phyloP scores from a whole-genome alignment of 169 alveolate species.

The Haemoproteus tartakovskyi region DNA sequence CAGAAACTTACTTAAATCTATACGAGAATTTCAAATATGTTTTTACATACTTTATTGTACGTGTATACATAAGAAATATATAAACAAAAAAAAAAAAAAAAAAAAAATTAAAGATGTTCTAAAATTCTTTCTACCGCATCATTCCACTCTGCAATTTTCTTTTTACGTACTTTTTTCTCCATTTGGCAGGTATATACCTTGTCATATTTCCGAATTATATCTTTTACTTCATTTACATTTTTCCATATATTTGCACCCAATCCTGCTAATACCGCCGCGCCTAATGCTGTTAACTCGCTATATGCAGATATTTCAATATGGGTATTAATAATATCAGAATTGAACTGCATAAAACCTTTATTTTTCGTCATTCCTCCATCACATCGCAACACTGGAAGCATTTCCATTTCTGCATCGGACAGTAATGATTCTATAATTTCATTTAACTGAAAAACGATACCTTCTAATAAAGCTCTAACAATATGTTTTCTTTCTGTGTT shows the following conservation, averaged over 20 bases:
- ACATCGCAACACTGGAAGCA: constrained; percentile 79
- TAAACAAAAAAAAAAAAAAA: neutral
- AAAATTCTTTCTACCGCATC: constrained; percentile 75
- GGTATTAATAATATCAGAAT: constrained; percentile 81
- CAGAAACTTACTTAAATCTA: too few relatives aligned
- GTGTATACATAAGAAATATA: too few relatives aligned
- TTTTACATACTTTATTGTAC: too few relatives aligned
- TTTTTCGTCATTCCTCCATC: constrained; percentile 91
- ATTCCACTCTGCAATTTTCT: constrained; percentile 72
- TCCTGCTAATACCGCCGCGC: constrained; percentile 91
- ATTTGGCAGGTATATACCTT: constrained; percentile 66
- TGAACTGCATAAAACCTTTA: constrained; percentile 78
- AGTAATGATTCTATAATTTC: constrained; percentile 75
- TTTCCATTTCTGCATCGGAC: constrained; percentile 66
- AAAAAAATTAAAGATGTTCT: constrained; percentile 26
- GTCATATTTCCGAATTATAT: constrained; percentile 52
- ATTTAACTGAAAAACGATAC: constrained; percentile 84
- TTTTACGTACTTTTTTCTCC: constrained; percentile 61
- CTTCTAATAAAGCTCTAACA: constrained; percentile 87
- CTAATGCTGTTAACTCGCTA: constrained; percentile 84
- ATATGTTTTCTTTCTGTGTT: constrained; percentile 85
- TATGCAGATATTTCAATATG: constrained; percentile 65
- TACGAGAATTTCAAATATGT: too few relatives aligned
- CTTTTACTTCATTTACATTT: constrained; percentile 67
- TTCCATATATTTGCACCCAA: constrained; percentile 78